Percentiles rank a stretch among this genome's conserved stretches.
These are phyloP conservation scores for Psilocybe azurescens DNA, from an alignment of 768 basidiomycete species.

Conservation along the genomic window DNA sequence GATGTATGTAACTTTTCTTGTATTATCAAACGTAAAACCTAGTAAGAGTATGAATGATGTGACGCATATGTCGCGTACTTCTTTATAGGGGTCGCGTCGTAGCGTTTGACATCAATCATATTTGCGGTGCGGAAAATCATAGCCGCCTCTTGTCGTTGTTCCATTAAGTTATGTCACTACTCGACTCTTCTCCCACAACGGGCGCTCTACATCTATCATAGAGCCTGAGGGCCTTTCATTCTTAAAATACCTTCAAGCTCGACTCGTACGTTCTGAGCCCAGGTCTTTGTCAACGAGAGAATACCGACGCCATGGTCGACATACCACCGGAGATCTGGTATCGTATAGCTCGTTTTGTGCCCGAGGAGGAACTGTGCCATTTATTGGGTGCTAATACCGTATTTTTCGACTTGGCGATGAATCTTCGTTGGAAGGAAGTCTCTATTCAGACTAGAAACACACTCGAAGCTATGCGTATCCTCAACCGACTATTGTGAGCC, in stretches of 20 bases:
- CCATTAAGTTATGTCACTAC: neutral
- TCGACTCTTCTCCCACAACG: neutral
- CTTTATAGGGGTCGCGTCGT: neutral
- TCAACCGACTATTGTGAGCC: slow-evolving; percentile 5
- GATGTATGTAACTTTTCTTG: neutral
- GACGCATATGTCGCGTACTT: neutral
- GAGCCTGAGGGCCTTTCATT: neutral
- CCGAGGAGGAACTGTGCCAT: slow-evolving; percentile 5
- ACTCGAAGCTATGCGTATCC: slow-evolving; percentile 4
- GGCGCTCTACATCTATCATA: neutral
- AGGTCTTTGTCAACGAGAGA: neutral
- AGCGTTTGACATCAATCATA: neutral
- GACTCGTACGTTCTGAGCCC: too few relatives aligned
- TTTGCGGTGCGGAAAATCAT: neutral
- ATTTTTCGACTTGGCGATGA: slow-evolving; percentile 9
- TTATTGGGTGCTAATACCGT: slow-evolving; percentile 6
- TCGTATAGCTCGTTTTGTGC: slow-evolving; percentile 2
- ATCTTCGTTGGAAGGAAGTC: slow-evolving; percentile 6
- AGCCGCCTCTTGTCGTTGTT: neutral
- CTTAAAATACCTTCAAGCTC: neutral
- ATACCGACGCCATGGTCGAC: slow-evolving; percentile 3
- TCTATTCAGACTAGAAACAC: slow-evolving; percentile 3
- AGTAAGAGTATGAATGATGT: too few relatives aligned
- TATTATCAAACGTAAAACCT: neutral
- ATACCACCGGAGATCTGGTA: slow-evolving; percentile 10